These are phyloP conservation scores for Globisporangium yorkense DNA, from an alignment of 352 stramenopile genomes.

Conservation along the genomic window DNA sequence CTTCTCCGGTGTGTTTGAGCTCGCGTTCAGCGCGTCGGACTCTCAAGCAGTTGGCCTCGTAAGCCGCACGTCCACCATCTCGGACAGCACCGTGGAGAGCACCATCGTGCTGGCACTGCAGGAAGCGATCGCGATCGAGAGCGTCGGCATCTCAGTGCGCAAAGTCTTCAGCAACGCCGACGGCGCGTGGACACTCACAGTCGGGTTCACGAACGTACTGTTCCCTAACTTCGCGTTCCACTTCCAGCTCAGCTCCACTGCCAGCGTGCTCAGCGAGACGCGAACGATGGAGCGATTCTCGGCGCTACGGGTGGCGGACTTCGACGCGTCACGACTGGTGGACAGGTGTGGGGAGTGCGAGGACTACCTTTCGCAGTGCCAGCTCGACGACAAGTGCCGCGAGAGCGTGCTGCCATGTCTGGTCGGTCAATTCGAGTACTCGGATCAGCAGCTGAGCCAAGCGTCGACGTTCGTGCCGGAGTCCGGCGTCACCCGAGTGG, in stretches of 20 bases:
- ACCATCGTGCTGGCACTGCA: not conserved
- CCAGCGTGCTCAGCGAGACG: constrained; percentile 1
- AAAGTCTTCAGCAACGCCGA: constrained; percentile 2
- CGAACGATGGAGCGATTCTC: not conserved
- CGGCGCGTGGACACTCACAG: constrained; percentile 1
- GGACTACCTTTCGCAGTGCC: constrained; percentile 3
- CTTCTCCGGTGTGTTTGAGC: constrained; percentile 12
- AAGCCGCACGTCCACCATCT: not conserved
- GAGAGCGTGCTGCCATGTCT: constrained; percentile 5
- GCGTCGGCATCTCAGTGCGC: not conserved
- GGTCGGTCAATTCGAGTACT: not conserved
- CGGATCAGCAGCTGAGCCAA: not conserved
- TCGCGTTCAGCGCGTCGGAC: constrained; percentile 5
- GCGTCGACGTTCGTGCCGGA: not conserved
- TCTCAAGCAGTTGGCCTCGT: not conserved
- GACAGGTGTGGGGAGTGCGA: constrained; percentile 3
- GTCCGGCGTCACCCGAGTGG: not conserved
- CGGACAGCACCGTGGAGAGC: not conserved
- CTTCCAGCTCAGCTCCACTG: constrained; percentile 2
- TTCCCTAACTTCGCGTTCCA: constrained; percentile 5
- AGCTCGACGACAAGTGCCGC: constrained; percentile 6
- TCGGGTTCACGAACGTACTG: constrained; percentile 10
- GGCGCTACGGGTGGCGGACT: constrained; percentile 1
- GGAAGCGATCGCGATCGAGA: not conserved
- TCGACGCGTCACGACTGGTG: constrained; percentile 2